Evolutionary conservation across 306 rosid species (phyloP).

Genomic region (Prunus dulcis): DNA sequence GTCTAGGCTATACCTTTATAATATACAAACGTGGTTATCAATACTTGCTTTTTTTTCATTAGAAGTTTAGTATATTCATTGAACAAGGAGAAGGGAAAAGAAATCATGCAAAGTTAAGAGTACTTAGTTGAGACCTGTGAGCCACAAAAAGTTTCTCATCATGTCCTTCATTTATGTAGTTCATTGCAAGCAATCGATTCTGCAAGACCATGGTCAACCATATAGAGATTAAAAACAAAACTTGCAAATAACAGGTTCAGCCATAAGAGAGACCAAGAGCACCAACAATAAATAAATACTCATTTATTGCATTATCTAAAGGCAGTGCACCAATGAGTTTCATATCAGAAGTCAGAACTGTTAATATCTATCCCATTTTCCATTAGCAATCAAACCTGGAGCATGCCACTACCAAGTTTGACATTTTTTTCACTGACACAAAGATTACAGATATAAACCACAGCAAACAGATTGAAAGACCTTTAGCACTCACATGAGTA

Average conservation of each 20-base stretch:
- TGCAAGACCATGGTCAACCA: slow-evolving; percentile 28
- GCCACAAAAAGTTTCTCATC: slow-evolving; percentile 84
- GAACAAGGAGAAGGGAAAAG: not conserved
- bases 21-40: not conserved
- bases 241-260: not conserved
- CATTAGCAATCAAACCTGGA: not conserved
- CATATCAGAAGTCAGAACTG: not conserved
- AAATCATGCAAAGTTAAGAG: slow-evolving; percentile 13
- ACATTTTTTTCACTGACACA: not conserved
- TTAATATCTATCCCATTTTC: not conserved
- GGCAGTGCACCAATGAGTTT: not conserved
- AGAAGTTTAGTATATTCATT: not conserved
- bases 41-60: not conserved
- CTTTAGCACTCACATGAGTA: not conserved
- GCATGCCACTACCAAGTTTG: not conserved
- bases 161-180: slow-evolving; percentile 81
- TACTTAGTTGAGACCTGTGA: slow-evolving; percentile 63
- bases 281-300: not conserved
- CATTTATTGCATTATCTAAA: not conserved
- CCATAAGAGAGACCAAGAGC: not conserved
- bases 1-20: not conserved
- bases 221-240: not conserved
- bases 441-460: not conserved
- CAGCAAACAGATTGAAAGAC: not conserved
- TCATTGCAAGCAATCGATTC: slow-evolving; percentile 95